These are phyloP conservation scores for Boechera divaricarpa DNA, from an alignment of 345 rosid genomes.

Conservation along the genomic window DNA sequence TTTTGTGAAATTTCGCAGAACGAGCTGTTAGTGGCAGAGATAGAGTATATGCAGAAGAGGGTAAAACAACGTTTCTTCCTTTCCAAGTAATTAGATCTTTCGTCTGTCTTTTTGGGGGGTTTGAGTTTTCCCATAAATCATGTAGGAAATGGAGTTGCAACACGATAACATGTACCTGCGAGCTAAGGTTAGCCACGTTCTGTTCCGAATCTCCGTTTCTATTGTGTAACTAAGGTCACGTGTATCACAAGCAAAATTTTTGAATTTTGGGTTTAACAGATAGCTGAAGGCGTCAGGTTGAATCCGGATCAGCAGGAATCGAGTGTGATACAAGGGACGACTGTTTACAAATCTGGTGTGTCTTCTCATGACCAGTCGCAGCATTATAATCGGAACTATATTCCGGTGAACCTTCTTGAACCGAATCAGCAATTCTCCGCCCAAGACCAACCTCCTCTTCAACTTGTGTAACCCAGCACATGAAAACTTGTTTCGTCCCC, in stretches of 20 bases:
- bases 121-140: conserved; percentile 14
- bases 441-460: conserved; percentile 63
- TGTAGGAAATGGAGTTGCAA: conserved; percentile 87
- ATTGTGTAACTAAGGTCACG: neutral
- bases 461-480: conserved; percentile 40
- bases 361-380: conserved; percentile 53
- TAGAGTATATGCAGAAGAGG: conserved; percentile 91
- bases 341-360: conserved; percentile 49
- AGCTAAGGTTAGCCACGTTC: conserved; percentile 59
- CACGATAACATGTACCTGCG: conserved; percentile 76
- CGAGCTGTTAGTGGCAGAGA: conserved; percentile 75
- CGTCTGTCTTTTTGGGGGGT: neutral
- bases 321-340: conserved; percentile 47
- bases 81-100: conserved; percentile 1
- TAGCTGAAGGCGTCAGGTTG: conserved; percentile 63
- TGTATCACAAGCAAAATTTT: conserved; percentile 3
- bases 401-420: conserved; percentile 69
- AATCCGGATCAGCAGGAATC: conserved; percentile 50
- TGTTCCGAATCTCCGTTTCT: neutral
- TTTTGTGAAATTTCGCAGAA: conserved; percentile 52
- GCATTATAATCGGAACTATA: conserved; percentile 60
- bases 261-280: conserved; percentile 45
- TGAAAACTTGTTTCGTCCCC: conserved; percentile 18
- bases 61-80: conserved; percentile 49
- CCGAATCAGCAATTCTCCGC: conserved; percentile 67